phyloP scores from a whole-genome alignment of 192 early-diverging fungal genomes.

The Linnemannia exigua region DNA sequence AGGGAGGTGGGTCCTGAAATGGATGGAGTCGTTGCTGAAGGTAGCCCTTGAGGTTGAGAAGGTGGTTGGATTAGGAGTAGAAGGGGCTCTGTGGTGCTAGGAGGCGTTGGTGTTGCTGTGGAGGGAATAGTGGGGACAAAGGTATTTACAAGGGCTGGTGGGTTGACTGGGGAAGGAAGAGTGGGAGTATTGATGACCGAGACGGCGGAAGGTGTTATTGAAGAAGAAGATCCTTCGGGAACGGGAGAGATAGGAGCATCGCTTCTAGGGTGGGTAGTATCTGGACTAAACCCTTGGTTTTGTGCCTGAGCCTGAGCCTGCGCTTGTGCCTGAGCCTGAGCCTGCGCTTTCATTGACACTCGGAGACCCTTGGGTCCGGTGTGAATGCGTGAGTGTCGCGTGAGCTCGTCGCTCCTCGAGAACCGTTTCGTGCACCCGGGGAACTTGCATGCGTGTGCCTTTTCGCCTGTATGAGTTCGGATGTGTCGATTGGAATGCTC shows the following conservation, averaged over 20 bases:
- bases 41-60: not conserved
- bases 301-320: slow-evolving; percentile 50
- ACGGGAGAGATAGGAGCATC: slow-evolving; percentile 8
- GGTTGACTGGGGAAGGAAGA: slow-evolving; percentile 5
- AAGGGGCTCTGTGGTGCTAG: not conserved
- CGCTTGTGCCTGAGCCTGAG: slow-evolving; percentile 73
- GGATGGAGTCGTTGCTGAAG: not conserved
- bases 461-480: slow-evolving; percentile 89
- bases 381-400: slow-evolving; percentile 77
- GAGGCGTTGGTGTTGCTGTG: not conserved
- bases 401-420: slow-evolving; percentile 83
- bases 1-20: not conserved
- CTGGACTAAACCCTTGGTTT: not conserved
- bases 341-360: slow-evolving; percentile 79
- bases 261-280: not conserved
- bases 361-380: slow-evolving; percentile 56
- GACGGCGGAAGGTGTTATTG: not conserved
- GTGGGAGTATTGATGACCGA: not conserved
- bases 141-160: slow-evolving; percentile 1
- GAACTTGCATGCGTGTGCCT: slow-evolving; percentile 82
- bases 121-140: slow-evolving; percentile 5
- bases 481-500: slow-evolving; percentile 89
- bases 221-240: not conserved
- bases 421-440: slow-evolving; percentile 85
- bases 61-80: not conserved